Evolutionary conservation across 495 filamentous ascomycete genomes (phyloP).

Genomic region (Penicillium nucicola): DNA sequence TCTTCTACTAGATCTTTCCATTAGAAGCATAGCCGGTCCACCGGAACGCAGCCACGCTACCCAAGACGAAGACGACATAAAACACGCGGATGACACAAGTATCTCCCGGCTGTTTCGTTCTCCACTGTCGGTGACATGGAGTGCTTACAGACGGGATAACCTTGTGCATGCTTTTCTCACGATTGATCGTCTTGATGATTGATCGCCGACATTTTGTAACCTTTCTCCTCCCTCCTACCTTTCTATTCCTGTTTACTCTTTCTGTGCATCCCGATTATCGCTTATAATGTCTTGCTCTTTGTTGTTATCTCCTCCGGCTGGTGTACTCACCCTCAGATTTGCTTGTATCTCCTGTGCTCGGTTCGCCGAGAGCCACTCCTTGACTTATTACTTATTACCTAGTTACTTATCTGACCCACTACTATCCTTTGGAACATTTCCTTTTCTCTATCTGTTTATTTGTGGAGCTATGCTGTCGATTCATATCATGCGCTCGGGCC

Average conservation of each 20-base stretch:
- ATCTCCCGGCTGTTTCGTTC: no score
- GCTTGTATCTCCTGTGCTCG: constrained; percentile 14
- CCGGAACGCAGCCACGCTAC: neutral
- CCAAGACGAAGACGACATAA: neutral
- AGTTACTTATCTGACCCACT: constrained; percentile 11
- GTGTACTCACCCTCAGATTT: constrained; percentile 4
- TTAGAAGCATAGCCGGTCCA: no score
- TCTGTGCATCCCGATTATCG: neutral
- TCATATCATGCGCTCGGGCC: neutral
- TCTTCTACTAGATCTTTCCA: constrained; percentile 13
- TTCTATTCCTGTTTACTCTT: constrained; percentile 22
- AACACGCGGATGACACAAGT: neutral
- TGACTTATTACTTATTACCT: constrained; percentile 5
- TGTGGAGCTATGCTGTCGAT: neutral
- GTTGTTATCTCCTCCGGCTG: neutral
- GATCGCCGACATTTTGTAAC: neutral
- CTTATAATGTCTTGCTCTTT: neutral
- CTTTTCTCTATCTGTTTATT: neutral
- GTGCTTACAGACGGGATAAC: neutral
- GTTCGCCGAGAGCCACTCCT: constrained; percentile 13
- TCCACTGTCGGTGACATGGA: neutral
- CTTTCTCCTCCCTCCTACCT: constrained; percentile 6
- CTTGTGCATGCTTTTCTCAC: neutral
- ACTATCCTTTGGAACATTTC: neutral
- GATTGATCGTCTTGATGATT: neutral